These are phyloP conservation scores for Rhizopus delemar DNA, from an alignment of 371 early-diverging fungal genomes.

Conservation along the genomic window DNA sequence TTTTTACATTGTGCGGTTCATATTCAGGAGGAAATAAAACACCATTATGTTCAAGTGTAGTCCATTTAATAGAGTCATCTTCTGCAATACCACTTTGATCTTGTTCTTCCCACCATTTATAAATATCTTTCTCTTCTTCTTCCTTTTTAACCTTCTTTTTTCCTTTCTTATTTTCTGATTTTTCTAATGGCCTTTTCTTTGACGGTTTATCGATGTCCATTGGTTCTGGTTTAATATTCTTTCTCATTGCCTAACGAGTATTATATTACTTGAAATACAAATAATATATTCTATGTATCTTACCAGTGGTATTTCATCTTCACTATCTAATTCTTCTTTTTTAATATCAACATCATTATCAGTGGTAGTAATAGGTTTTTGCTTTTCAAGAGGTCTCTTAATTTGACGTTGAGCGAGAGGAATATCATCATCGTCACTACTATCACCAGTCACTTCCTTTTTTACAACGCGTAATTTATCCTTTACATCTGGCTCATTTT, in stretches of 20 bases:
- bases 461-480: slow-evolving; percentile 1
- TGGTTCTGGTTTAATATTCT: slow-evolving; percentile 22
- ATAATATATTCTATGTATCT: background rate
- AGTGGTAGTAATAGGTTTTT: background rate
- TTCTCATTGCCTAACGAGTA: slow-evolving; percentile 11
- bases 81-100: slow-evolving; percentile 53
- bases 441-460: background rate
- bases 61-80: slow-evolving; percentile 75
- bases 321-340: slow-evolving; percentile 18
- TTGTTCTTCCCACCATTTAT: slow-evolving; percentile 52
- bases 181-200: slow-evolving; percentile 19
- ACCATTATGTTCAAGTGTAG: slow-evolving; percentile 84
- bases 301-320: slow-evolving; percentile 41
- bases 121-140: slow-evolving; percentile 37
- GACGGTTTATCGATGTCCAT: slow-evolving; percentile 29
- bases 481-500: too few relatives aligned
- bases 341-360: slow-evolving; percentile 3
- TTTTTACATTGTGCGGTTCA: slow-evolving; percentile 86
- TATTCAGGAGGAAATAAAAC: slow-evolving; percentile 93
- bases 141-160: slow-evolving; percentile 31
- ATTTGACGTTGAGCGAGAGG: slow-evolving; percentile 13
- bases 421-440: slow-evolving; percentile 18
- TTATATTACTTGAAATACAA: background rate
- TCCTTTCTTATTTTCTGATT: slow-evolving; percentile 20
- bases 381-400: background rate